These are phyloP conservation scores for Cymodocea nodosa DNA, from an alignment of 116 monocot species.

Conservation along the genomic window DNA sequence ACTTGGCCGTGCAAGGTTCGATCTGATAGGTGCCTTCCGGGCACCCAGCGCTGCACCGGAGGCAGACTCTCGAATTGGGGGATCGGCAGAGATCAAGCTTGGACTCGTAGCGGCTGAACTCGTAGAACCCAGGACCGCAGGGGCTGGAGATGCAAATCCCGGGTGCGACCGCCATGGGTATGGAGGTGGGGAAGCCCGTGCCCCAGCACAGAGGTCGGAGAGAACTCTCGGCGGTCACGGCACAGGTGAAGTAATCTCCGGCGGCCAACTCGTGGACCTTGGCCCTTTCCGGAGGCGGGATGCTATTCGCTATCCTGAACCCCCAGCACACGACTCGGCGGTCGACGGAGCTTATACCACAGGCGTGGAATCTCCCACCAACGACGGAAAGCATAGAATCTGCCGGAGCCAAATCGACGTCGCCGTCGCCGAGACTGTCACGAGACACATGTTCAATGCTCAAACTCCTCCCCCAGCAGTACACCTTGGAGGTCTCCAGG, in stretches of 20 bases:
- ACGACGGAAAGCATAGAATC: constrained; percentile 63
- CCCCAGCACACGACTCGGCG: constrained; percentile 78
- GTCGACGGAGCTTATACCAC: constrained; percentile 60
- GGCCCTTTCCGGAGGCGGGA: constrained; percentile 37
- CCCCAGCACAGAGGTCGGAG: constrained; percentile 81
- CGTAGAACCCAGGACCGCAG: constrained; percentile 65
- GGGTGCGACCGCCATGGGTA: constrained; percentile 85
- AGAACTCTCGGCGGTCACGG: constrained; percentile 40
- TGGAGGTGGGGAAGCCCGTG: constrained; percentile 59
- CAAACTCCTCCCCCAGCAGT: constrained; percentile 87
- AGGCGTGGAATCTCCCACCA: constrained; percentile 87
- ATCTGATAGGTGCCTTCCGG: constrained; percentile 35
- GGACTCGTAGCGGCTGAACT: constrained; percentile 29
- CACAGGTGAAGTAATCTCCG: constrained; percentile 96
- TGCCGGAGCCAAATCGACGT: constrained; percentile 50
- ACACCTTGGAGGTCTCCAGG: constrained; percentile 38
- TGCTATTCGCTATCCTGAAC: constrained; percentile 45
- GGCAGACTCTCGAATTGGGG: constrained; percentile 53
- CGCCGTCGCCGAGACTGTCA: constrained; percentile 19
- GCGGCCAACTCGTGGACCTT: constrained; percentile 56
- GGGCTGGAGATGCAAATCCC: constrained; percentile 53
- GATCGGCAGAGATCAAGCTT: constrained; percentile 42
- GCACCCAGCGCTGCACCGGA: constrained; percentile 70
- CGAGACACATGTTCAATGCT: constrained; percentile 10
- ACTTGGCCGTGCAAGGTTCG: constrained; percentile 34